Conservation (phyloP, 2,329 filamentous ascomycete species). For the Penicillium sp. region DNA sequence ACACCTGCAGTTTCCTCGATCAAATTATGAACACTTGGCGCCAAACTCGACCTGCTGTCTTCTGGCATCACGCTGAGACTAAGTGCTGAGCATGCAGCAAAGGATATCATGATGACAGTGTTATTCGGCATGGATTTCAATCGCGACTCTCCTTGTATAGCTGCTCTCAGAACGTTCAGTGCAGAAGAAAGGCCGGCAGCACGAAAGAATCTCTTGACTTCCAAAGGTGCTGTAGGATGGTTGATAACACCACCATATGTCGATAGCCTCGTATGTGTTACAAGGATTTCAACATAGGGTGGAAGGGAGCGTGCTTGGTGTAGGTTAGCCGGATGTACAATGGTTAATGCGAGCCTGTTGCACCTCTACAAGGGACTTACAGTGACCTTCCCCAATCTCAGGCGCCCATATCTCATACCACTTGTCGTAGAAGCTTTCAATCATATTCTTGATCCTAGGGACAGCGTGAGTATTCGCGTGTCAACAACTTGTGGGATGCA, state of each 20-base stretch:
- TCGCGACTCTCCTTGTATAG: slow-evolving; percentile 61
- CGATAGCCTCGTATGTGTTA: slow-evolving; percentile 62
- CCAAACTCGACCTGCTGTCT: slow-evolving; percentile 49
- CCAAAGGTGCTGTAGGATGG: slow-evolving; percentile 59
- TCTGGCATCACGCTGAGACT: slow-evolving; percentile 53
- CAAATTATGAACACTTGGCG: slow-evolving; percentile 55
- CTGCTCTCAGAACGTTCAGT: slow-evolving; percentile 64
- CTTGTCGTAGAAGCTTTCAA: slow-evolving; percentile 57
- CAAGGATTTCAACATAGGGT: slow-evolving; percentile 65
- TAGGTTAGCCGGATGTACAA: too few species aligned
- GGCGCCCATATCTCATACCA: slow-evolving; percentile 58
- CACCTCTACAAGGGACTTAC: too few species aligned
- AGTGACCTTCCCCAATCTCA: slow-evolving; percentile 47
- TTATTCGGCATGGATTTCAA: slow-evolving; percentile 71
- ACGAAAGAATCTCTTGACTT: slow-evolving; percentile 65
- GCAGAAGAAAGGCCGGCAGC: slow-evolving; percentile 63
- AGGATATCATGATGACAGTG: slow-evolving; percentile 69
- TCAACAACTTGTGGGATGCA: too few species aligned
- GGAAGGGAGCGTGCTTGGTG: slow-evolving; percentile 43
- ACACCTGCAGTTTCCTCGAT: slow-evolving; percentile 62
- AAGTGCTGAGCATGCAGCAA: slow-evolving; percentile 60
- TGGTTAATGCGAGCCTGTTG: too few species aligned
- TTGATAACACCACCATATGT: slow-evolving; percentile 68
- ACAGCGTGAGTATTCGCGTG: too few species aligned
- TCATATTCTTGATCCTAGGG: slow-evolving; percentile 47